These are phyloP conservation scores for Hirschfeldia incana DNA, from an alignment of 345 rosid species.

Conservation along the genomic window DNA sequence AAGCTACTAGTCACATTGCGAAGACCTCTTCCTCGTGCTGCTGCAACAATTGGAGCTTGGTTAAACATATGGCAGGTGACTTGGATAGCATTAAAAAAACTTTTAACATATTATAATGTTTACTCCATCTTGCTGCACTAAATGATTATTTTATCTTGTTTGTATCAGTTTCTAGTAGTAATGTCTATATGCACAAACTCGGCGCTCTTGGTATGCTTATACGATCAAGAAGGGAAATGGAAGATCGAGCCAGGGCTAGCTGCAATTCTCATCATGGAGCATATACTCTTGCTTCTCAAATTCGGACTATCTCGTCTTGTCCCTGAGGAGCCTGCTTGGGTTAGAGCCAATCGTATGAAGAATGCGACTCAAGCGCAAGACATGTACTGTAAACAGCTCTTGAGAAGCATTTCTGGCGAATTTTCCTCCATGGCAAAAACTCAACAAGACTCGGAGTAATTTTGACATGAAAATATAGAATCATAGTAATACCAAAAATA, in stretches of 20 bases:
- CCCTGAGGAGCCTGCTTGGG: slow-evolving; percentile 98
- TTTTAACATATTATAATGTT: background rate
- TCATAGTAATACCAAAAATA: background rate
- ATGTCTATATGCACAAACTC: slow-evolving; percentile 94
- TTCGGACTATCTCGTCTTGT: slow-evolving; percentile 78
- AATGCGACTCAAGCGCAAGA: slow-evolving; percentile 74
- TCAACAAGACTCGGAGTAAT: slow-evolving; percentile 16
- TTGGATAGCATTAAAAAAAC: background rate
- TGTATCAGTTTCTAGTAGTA: slow-evolving; percentile 71
- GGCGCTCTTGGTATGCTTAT: slow-evolving; percentile 79
- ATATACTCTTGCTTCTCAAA: slow-evolving; percentile 72
- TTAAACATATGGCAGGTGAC: slow-evolving; percentile 88
- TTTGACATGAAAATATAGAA: background rate
- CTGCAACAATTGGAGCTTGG: slow-evolving; percentile 94
- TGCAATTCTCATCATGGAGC: slow-evolving; percentile 81
- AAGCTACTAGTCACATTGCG: slow-evolving; percentile 70
- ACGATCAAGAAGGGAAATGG: slow-evolving; percentile 89
- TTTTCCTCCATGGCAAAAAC: slow-evolving; percentile 23
- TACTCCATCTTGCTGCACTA: background rate
- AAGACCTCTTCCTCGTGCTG: slow-evolving; percentile 83
- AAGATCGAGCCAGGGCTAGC: slow-evolving; percentile 92
- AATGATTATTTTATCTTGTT: background rate
- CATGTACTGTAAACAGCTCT: slow-evolving; percentile 68
- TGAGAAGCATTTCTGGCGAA: slow-evolving; percentile 53
- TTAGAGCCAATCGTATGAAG: slow-evolving; percentile 67